Percentiles rank a stretch among this genome's conserved stretches.
These are phyloP conservation scores for Monilinia polystroma DNA, from an alignment of 2,329 filamentous ascomycete species.

Conservation along the genomic window DNA sequence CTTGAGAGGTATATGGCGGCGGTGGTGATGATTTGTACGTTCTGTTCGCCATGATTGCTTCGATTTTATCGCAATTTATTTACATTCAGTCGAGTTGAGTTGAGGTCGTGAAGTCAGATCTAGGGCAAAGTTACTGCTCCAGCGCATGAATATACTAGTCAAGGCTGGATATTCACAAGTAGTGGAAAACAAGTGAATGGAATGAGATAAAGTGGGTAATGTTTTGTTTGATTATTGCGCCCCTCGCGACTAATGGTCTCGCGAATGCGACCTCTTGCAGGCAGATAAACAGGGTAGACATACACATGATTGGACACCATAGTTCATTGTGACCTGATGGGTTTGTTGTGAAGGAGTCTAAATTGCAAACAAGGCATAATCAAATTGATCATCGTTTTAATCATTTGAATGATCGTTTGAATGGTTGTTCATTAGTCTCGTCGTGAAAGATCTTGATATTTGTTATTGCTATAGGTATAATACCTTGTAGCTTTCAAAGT, in stretches of 20 bases:
- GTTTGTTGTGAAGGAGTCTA: neutral
- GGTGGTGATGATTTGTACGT: neutral
- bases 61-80: neutral
- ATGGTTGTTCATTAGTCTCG: neutral
- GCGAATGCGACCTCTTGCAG: constrained; percentile 5
- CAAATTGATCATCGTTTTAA: neutral
- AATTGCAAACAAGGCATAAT: neutral
- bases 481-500: neutral
- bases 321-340: neutral
- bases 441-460: neutral
- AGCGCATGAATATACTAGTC: too few relatives aligned
- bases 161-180: neutral
- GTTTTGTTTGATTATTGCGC: neutral
- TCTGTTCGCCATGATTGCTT: neutral
- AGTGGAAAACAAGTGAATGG: neutral
- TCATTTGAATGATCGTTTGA: neutral
- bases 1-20: neutral
- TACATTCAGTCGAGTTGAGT: neutral
- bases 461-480: neutral
- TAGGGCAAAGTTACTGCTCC: neutral
- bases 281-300: constrained; percentile 4
- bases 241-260: neutral
- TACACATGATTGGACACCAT: neutral
- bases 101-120: neutral
- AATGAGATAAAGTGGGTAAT: neutral